Conservation (phyloP, 208 protist genomes). For the Wallacemonas sp. region DNA sequence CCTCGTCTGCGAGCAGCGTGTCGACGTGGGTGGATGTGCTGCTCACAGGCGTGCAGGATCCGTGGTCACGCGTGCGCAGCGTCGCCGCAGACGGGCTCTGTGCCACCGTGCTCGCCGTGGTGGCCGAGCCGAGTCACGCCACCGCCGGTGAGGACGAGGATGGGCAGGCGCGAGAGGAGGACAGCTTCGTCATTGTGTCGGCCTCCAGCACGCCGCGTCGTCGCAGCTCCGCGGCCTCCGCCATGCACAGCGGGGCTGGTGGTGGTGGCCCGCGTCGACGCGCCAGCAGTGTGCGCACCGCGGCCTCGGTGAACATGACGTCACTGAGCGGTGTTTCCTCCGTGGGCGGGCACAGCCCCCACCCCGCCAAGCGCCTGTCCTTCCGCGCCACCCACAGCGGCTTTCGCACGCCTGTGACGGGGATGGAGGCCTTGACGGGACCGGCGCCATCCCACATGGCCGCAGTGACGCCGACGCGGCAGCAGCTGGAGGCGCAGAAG, state of each 20-base stretch:
- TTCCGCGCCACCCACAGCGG: neutral
- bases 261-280: neutral
- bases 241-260: neutral
- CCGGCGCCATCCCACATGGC: neutral
- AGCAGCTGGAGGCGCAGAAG: constrained; percentile 11
- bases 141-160: neutral
- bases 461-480: neutral
- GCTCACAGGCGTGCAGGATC: constrained; percentile 64
- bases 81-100: constrained; percentile 25
- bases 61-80: constrained; percentile 66
- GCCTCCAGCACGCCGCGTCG: constrained; percentile 12
- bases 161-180: neutral
- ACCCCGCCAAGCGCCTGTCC: constrained; percentile 10
- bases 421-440: neutral
- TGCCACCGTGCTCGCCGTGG: constrained; percentile 26
- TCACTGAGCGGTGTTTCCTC: constrained; percentile 9
- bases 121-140: constrained; percentile 23
- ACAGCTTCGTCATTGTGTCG: constrained; percentile 15
- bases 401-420: neutral
- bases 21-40: constrained; percentile 41
- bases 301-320: constrained; percentile 5
- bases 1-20: neutral
- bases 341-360: constrained; percentile 1
- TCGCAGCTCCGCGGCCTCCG: constrained; percentile 8
- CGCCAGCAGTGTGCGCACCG: neutral